phyloP scores from a whole-genome alignment of 768 basidiomycete genomes.

The Infundibulicybe gibba region DNA sequence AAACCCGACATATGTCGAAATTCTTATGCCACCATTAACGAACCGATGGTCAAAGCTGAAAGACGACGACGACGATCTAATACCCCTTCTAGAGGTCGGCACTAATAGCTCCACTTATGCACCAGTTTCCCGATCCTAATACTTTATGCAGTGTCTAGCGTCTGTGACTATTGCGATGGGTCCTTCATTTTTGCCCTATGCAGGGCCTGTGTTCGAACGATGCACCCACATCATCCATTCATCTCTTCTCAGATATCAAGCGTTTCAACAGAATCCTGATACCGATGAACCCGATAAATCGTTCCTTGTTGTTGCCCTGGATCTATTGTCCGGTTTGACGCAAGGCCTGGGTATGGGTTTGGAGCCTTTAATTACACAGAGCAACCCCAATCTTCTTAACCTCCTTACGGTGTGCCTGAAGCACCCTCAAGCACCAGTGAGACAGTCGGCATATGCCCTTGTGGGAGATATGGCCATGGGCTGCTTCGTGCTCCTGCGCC shows the following conservation, averaged over 20 bases:
- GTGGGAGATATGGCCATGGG: constrained; percentile 98
- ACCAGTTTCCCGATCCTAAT: background rate
- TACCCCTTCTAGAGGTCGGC: constrained; percentile 95
- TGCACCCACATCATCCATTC: too few relatives aligned
- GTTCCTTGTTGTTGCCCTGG: constrained; percentile 97
- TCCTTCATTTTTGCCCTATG: constrained; percentile 82
- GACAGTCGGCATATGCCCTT: constrained; percentile 97
- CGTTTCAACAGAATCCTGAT: constrained; percentile 91
- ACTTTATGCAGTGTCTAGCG: constrained; percentile 76
- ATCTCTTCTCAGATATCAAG: constrained; percentile 84
- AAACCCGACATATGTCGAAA: constrained; percentile 85
- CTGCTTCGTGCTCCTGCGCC: constrained; percentile 83
- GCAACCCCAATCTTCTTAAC: constrained; percentile 74
- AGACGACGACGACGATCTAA: constrained; percentile 90
- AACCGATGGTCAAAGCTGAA: constrained; percentile 86
- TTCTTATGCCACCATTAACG: constrained; percentile 94
- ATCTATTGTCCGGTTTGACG: constrained; percentile 91
- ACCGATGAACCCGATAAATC: constrained; percentile 96
- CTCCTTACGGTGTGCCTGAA: constrained; percentile 88
- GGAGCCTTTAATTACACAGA: constrained; percentile 66
- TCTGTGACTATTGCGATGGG: constrained; percentile 98
- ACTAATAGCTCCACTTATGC: too few relatives aligned
- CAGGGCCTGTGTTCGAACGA: constrained; percentile 88
- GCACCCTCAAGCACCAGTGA: constrained; percentile 92
- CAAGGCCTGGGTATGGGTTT: constrained; percentile 86